Evolutionary conservation across 306 rosid species (phyloP), one percentile per base, ranked within the genome.

Genomic region (Luffa acutangula): DNA sequence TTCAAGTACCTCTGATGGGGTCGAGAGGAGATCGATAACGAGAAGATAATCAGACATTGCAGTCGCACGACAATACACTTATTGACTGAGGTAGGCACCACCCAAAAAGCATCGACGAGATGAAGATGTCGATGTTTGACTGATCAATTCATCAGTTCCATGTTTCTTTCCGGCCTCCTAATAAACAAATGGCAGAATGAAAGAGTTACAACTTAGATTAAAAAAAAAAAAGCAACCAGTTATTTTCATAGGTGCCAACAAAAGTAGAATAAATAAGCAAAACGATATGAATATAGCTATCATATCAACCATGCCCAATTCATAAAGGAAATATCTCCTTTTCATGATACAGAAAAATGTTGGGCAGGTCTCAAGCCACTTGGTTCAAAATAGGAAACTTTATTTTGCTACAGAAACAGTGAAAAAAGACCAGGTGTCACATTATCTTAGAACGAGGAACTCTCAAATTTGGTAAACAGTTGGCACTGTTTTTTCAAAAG

Each of bases 101-200:
- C 59, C 43, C 77, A 43, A 14, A n/a, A 10, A 5, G 56, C 76
- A 70, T 5, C 5, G 17, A 0, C 12, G 6, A 39, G 20, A 31
- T 46, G 77, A 48, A 3, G 13, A 72, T 14, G 25, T 46, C 6
- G 42, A 20, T 18, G 12, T 7, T 17, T 31, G 77, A 72, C 15
- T 14, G 43, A 46, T 72, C 25, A 1, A 21, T 49, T 12, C 77
- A 45, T 49, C 77, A 31, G 37, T 20, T 48, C 42, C 58, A 72
- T 48, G 59, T 72, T 59, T 72, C 77, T 48, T 48, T 72, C 14
- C 59, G 77, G 17, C 39, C 59, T 48, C 77, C 77, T 72, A 25
- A 72, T 49, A 25, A 72, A 9, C 20, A 25, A 46, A 72, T 5
- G 14, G 2, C 36, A 70, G 33, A 43, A 70, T 3, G 15, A 43